phyloP scores from a whole-genome alignment of 495 filamentous ascomycete genomes.

The Penicillium cataractarum region DNA sequence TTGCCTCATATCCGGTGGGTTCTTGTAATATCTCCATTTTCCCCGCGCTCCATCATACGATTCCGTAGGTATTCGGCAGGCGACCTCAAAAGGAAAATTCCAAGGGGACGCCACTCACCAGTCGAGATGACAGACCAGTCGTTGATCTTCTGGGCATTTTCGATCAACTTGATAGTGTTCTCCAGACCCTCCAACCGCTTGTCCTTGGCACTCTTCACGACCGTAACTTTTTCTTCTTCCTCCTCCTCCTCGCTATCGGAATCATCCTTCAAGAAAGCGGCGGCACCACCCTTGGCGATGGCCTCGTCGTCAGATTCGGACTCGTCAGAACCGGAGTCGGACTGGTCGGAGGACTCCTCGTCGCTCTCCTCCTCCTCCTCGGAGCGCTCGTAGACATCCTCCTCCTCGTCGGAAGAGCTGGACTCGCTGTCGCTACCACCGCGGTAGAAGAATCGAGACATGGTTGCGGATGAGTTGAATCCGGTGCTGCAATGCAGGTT shows the following conservation, averaged over 20 bases:
- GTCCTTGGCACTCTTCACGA: slow-evolving; percentile 96
- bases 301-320: slow-evolving; percentile 56
- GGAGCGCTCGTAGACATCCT: slow-evolving; percentile 83
- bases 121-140: slow-evolving; percentile 93
- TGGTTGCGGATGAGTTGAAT: slow-evolving; percentile 37
- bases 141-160: slow-evolving; percentile 95
- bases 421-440: slow-evolving; percentile 84
- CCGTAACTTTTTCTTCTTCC: slow-evolving; percentile 77
- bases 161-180: slow-evolving; percentile 81
- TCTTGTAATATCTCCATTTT: background rate
- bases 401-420: slow-evolving; percentile 80
- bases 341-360: slow-evolving; percentile 75
- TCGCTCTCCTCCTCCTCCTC: slow-evolving; percentile 68
- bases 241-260: slow-evolving; percentile 81
- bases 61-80: background rate
- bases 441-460: slow-evolving; percentile 95
- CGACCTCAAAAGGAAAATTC: background rate
- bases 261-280: slow-evolving; percentile 77
- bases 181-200: slow-evolving; percentile 95
- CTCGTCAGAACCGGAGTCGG: slow-evolving; percentile 16
- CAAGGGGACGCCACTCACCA: slow-evolving; percentile 57
- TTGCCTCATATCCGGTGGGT: background rate
- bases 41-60: background rate
- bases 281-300: slow-evolving; percentile 66
- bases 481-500: slow-evolving; percentile 33